Evolutionary conservation across 805 yeast species (phyloP), one percentile per base, ranked within the genome.

Genomic region (Suhomyces emberorum): DNA sequence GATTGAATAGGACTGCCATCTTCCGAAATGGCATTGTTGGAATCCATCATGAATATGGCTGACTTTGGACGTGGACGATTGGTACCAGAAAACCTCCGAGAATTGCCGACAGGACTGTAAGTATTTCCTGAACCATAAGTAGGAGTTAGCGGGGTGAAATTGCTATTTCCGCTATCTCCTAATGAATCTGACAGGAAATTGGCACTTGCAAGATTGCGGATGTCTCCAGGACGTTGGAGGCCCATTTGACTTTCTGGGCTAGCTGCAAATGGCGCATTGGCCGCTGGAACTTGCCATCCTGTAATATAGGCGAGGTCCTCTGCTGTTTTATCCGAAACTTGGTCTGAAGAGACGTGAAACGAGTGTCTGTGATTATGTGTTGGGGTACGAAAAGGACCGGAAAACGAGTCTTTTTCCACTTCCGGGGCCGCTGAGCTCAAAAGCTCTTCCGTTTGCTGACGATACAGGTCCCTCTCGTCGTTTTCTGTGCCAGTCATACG

Each of bases 171-270:
- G 10, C 17, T 28, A 11, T 35, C 49, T 12, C 42, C 42, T 4
- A 62, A 30, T 1, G 69, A 63, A 28, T 64, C 69, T 2, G 66
- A 44, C 7, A 69, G 63, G 46, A 68, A 68, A 45, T 68, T 68
- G 30, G 69, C 62, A 37, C 70, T 63, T 11, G 60, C 58, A 15
- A 67, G 48, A 29, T 47, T 51, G 3, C 55, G 40, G n/a, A 65
- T 40, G 44, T 59, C 63, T 10, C 54, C 46, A n/a, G 46, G 28
- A 10, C 31, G 7, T 12, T 18, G 9, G 9, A 20, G 26, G 12
- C 12, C 12, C 10, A 7, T 7, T 20, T 20, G 23, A 7, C 10
- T 10, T 7, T 20, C 9, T 7, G 10, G 7, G 12, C n/a, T 14
- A 5, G 26, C 26, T 5, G 26, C 26, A 23, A 23, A 23, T n/a